Conservation (phyloP, 2,329 filamentous ascomycete genomes). For the Arachnomyces sp. region DNA sequence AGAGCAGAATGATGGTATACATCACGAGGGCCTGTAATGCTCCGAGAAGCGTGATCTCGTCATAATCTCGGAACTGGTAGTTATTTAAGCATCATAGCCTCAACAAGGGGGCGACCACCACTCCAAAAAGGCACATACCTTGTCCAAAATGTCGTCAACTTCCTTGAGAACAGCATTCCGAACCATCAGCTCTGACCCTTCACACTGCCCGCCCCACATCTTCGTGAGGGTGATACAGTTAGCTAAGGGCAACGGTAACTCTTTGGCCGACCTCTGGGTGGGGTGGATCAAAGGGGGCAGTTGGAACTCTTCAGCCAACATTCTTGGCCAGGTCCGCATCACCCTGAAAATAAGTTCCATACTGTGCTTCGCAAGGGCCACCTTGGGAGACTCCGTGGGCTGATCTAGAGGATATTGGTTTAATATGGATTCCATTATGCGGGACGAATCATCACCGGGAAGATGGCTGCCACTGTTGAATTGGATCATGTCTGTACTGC, state of each 20-base stretch:
- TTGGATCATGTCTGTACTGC: no score
- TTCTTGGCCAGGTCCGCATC: conserved; percentile 31
- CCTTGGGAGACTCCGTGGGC: background rate
- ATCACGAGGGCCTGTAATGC: conserved; percentile 31
- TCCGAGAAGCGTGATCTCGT: conserved; percentile 26
- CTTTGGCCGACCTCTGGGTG: conserved; percentile 12
- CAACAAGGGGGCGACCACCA: background rate
- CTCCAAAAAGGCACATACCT: conserved; percentile 16
- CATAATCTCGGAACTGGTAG: conserved; percentile 24
- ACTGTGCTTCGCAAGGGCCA: conserved; percentile 13
- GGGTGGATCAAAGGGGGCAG: conserved; percentile 31
- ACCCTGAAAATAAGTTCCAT: conserved; percentile 28
- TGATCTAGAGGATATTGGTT: background rate
- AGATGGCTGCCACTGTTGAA: no score
- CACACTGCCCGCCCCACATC: conserved; percentile 30
- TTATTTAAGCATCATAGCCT: background rate
- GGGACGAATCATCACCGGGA: no score
- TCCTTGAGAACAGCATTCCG: conserved; percentile 26
- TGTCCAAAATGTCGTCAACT: conserved; percentile 22
- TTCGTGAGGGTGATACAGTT: conserved; percentile 30
- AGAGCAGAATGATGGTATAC: conserved; percentile 32
- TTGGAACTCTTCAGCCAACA: conserved; percentile 30
- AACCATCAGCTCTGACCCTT: conserved; percentile 23
- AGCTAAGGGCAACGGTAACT: conserved; percentile 23
- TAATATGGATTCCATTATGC: background rate